Conservation (phyloP, 2,329 filamentous ascomycete species). For the Ophiocordyceps camponoti-leonardi region DNA sequence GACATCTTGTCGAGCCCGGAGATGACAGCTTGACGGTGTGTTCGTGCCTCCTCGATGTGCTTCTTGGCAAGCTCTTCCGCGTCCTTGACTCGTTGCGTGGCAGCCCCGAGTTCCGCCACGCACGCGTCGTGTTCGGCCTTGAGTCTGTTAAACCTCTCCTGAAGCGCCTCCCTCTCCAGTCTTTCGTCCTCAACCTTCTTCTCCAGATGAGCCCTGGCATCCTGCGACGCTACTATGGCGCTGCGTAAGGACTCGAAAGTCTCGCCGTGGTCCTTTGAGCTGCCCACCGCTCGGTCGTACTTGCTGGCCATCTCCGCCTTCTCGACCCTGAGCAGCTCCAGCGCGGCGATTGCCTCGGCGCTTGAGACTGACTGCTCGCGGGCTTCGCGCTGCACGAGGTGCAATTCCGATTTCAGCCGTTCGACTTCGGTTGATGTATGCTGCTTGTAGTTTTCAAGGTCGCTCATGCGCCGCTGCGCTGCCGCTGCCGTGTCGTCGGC, state of each 20-base stretch:
- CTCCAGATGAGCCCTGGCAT: conserved; percentile 62
- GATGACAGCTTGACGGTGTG: conserved; percentile 69
- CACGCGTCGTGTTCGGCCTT: conserved; percentile 70
- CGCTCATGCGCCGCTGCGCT: conserved; percentile 65
- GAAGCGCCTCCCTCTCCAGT: conserved; percentile 53
- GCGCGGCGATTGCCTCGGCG: conserved; percentile 57
- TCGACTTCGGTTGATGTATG: conserved; percentile 74
- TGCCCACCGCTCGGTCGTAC: conserved; percentile 49
- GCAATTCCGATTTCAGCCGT: conserved; percentile 67
- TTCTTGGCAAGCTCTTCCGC: conserved; percentile 78
- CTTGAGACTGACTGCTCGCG: conserved; percentile 67
- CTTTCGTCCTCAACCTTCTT: conserved; percentile 73
- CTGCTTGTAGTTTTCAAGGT: conserved; percentile 72
- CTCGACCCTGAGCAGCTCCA: conserved; percentile 68
- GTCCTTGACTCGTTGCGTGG: conserved; percentile 60
- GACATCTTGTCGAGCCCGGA: conserved; percentile 63
- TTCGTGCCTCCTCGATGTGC: conserved; percentile 71
- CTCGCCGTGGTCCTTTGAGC: conserved; percentile 49
- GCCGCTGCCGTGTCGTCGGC: conserved; percentile 78
- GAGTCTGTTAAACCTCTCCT: conserved; percentile 59
- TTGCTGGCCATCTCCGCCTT: conserved; percentile 59
- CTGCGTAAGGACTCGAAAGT: conserved; percentile 60
- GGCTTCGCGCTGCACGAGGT: conserved; percentile 58
- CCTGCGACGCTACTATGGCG: conserved; percentile 62
- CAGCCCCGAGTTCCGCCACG: conserved; percentile 58